Base-by-base conservation (phyloP, 352 stramenopile species). In the Globisporangium paroecandrum region DNA sequence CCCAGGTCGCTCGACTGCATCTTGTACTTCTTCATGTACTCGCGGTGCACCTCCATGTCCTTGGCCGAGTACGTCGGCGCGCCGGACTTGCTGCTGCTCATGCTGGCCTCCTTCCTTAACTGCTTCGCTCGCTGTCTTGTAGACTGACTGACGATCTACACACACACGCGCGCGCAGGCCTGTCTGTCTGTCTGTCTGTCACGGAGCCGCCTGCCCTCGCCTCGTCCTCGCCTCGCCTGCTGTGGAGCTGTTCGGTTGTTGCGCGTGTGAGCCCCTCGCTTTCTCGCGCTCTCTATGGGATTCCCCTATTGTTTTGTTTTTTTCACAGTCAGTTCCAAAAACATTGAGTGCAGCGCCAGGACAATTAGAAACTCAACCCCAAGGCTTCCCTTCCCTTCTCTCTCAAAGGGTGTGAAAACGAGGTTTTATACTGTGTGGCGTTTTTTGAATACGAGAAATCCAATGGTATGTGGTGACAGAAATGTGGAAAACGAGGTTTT, bases 1-100 rank as follows among this genome's bases (percentile, higher is more conserved):
- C 76, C 69, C 61, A 91, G 70, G 64, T 92, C 82, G 43, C 77
- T 84, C 61, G 86, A 89, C 69, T 89, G 78, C 82, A 87, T 88
- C 72, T 91, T 87, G 79, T 90, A 95, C 74, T 90, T 90, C 77
- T 92, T 91, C 87, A 95, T 95, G 76, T 95, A 95, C 77, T 91
- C 83, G 46, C 87, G 87, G 61, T 95, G 87, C 47, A 88, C 74
- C 65, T 90, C 75, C 83, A 95, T 90, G 69, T 93, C 82, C 69
- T 93, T 91, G 32, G 87, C 82, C 61, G 75, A 72, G 67, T 77
- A 81, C 60, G 70, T 69, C 56, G 60, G 54, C 25, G 73, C 65
- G 57, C 54, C 24, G 9, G 54, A 62, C 41, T 32, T 64, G 62
- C 49, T 69, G 64, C 56, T 69, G 41, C 36, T 68, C 53, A 62